A percentile compares a stretch with the other conserved stretches of the same genome.
These are phyloP conservation scores for Coelastrella sp. DNA, from an alignment of 139 green algal species.

Conservation along the genomic window DNA sequence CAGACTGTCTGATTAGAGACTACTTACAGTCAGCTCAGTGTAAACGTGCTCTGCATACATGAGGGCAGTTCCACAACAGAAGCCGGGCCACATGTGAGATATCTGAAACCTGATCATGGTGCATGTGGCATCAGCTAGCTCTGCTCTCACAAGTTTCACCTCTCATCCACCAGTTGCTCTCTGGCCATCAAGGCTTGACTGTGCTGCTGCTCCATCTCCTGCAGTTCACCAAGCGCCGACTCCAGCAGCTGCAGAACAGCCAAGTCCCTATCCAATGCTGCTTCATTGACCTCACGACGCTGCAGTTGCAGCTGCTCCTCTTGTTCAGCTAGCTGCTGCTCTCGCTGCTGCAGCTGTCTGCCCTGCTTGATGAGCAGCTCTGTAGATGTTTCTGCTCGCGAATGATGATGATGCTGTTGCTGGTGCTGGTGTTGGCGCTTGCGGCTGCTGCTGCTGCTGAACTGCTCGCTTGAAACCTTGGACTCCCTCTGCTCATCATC, in stretches of 20 bases:
- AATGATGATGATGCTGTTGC: neutral
- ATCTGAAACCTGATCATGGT: neutral
- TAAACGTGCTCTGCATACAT: neutral
- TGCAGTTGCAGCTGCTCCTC: slow-evolving; percentile 36
- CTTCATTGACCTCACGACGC: slow-evolving; percentile 27
- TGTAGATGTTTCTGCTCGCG: neutral
- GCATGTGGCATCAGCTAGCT: neutral
- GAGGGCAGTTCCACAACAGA: neutral
- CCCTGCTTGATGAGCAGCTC: neutral
- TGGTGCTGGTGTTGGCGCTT: neutral
- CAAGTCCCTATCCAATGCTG: slow-evolving; percentile 48
- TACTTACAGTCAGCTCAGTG: no score
- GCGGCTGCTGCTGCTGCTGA: slow-evolving; percentile 9
- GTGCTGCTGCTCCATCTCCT: slow-evolving; percentile 37
- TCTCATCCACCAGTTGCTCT: slow-evolving; percentile 58
- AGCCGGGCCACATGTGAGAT: neutral
- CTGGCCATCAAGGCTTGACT: slow-evolving; percentile 32
- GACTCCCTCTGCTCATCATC: neutral
- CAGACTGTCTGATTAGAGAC: no score
- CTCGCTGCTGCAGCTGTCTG: slow-evolving; percentile 19
- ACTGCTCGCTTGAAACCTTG: neutral
- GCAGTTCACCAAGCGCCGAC: neutral
- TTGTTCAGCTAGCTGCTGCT: slow-evolving; percentile 19
- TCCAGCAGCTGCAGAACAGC: slow-evolving; percentile 16
- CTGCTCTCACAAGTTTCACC: neutral